A percentile compares a stretch with the other conserved stretches of the same genome.
These are phyloP conservation scores for Aspergillus transmontanensis DNA, from an alignment of 2,329 filamentous ascomycete genomes.

Conservation along the genomic window DNA sequence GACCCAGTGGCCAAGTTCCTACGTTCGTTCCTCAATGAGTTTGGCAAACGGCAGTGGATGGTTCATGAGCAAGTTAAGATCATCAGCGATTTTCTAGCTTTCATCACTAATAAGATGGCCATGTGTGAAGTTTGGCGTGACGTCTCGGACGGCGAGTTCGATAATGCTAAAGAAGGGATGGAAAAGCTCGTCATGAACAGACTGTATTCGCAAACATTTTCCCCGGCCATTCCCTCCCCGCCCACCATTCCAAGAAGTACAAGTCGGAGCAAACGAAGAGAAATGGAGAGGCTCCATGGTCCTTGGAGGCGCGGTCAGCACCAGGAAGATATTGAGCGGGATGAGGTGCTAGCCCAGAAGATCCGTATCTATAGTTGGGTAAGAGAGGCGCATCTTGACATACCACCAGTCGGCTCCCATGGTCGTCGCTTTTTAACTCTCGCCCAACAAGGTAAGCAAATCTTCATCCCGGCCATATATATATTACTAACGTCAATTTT, in stretches of 20 bases:
- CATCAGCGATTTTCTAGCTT: conserved; percentile 91
- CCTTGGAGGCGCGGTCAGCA: conserved; percentile 92
- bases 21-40: conserved; percentile 90
- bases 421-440: conserved; percentile 84
- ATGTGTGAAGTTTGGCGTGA: conserved; percentile 95
- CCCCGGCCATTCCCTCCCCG: conserved; percentile 83
- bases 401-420: conserved; percentile 79
- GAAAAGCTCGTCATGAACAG: conserved; percentile 99
- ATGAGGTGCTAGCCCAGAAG: conserved; percentile 94
- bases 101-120: conserved; percentile 98
- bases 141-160: conserved; percentile 94
- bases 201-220: conserved; percentile 93
- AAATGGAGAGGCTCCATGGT: conserved; percentile 68
- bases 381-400: conserved; percentile 88
- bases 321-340: conserved; percentile 95
- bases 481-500: conserved; percentile 27
- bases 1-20: conserved; percentile 96
- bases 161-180: conserved; percentile 98
- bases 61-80: conserved; percentile 99
- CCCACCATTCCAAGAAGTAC: conserved; percentile 63
- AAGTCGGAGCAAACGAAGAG: conserved; percentile 68
- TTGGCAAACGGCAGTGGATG: conserved; percentile 98
- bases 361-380: conserved; percentile 97
- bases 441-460: conserved; percentile 74
- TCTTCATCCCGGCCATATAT: background rate